phyloP scores from a whole-genome alignment of 306 rosid genomes.

The Vachellia pachyceras region DNA sequence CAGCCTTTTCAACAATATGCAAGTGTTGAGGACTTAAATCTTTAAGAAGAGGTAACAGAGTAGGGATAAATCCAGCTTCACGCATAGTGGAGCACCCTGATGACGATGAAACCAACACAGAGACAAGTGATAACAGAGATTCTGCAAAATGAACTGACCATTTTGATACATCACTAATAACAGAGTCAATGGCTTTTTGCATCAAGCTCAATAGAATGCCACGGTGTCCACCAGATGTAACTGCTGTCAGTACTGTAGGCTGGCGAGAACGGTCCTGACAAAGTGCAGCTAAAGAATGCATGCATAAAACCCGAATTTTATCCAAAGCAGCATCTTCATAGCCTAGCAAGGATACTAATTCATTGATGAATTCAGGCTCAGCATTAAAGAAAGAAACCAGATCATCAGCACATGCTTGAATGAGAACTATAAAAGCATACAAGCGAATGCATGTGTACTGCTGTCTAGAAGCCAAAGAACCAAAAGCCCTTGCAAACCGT shows the following conservation, averaged over 20 bases:
- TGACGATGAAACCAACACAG: constrained; percentile 90
- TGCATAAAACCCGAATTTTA: constrained; percentile 77
- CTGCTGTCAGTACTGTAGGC: constrained; percentile 79
- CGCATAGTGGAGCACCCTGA: constrained; percentile 97
- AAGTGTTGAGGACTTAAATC: constrained; percentile 88
- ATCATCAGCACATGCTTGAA: constrained; percentile 87
- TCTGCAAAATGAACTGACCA: constrained; percentile 91
- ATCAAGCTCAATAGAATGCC: constrained; percentile 93
- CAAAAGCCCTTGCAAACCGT: constrained; percentile 96
- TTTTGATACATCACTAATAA: constrained; percentile 66
- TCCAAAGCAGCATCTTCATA: constrained; percentile 85
- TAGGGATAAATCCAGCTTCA: constrained; percentile 97
- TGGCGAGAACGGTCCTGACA: constrained; percentile 96
- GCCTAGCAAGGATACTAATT: constrained; percentile 81
- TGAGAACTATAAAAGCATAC: constrained; percentile 90
- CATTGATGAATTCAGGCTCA: constrained; percentile 98
- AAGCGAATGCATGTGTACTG: constrained; percentile 91
- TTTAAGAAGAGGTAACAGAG: constrained; percentile 90
- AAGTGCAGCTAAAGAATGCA: constrained; percentile 88
- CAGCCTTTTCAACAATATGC: constrained; percentile 94
- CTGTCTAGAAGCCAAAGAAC: constrained; percentile 80
- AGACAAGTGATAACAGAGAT: constrained; percentile 86
- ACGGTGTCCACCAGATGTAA: constrained; percentile 97
- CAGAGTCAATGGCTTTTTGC: constrained; percentile 91
- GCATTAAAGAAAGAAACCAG: constrained; percentile 88